A percentile compares a stretch with the other conserved stretches of the same genome.
Evolutionary conservation across 1,284 basidiomycete genomes (phyloP).

Genomic region (Neonothopanus nambi): DNA sequence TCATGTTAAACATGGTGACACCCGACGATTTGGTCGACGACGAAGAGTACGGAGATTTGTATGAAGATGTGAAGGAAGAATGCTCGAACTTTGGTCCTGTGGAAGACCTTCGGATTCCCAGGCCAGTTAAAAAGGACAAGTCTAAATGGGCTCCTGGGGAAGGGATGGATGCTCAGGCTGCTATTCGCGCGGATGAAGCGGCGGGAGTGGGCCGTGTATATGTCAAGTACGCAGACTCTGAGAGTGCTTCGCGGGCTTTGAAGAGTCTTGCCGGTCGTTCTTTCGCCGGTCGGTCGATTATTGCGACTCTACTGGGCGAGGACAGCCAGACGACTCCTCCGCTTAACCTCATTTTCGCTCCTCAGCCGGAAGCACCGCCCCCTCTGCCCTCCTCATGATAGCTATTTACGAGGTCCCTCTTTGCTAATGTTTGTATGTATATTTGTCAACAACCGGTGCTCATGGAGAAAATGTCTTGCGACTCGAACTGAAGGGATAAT

Average conservation of each 20-base stretch:
- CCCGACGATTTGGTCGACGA: constrained; percentile 91
- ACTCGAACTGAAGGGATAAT: no score
- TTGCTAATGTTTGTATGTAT: no score
- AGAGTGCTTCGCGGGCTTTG: constrained; percentile 69
- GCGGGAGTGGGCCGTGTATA: constrained; percentile 93
- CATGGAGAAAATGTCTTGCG: no score
- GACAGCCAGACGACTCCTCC: constrained; percentile 82
- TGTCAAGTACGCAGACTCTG: constrained; percentile 74
- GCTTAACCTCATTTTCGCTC: constrained; percentile 75
- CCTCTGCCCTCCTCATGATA: no score
- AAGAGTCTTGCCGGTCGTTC: constrained; percentile 87
- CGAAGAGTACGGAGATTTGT: constrained; percentile 90
- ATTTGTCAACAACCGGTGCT: no score
- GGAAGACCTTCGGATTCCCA: constrained; percentile 85
- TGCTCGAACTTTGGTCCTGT: constrained; percentile 82
- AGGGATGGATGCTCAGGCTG: constrained; percentile 63
- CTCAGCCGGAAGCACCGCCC: constrained; percentile 54
- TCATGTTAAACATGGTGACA: constrained; percentile 99
- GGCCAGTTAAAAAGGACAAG: constrained; percentile 85
- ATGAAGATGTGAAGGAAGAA: constrained; percentile 95
- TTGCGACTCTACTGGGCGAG: constrained; percentile 76
- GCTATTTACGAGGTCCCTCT: no score
- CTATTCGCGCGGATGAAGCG: constrained; percentile 76
- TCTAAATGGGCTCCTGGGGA: constrained; percentile 74
- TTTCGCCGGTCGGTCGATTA: constrained; percentile 90